These are phyloP conservation scores for Fusarium acutatum DNA, from an alignment of 2,329 filamentous ascomycete genomes.

Conservation along the genomic window DNA sequence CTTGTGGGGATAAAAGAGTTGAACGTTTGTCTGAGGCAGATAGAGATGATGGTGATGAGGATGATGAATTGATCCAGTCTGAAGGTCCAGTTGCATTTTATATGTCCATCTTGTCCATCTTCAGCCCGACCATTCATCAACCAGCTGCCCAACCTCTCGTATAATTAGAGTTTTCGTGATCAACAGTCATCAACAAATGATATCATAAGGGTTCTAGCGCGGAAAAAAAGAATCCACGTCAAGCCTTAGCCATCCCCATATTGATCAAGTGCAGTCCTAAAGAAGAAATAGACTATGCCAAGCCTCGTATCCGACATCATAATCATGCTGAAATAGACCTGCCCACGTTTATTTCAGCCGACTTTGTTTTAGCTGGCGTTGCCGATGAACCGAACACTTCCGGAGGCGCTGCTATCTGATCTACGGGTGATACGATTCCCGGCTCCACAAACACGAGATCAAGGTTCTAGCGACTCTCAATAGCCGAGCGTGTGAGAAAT, in stretches of 20 bases:
- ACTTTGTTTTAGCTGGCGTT: not conserved
- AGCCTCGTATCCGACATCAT: not conserved
- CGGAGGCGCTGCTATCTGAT: not conserved
- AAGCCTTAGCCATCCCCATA: not conserved
- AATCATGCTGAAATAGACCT: not conserved
- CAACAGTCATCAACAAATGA: not conserved
- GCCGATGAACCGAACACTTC: not conserved
- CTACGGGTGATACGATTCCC: not conserved
- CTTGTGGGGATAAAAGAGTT: not conserved
- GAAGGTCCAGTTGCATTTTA: not conserved
- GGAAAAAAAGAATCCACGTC: not conserved
- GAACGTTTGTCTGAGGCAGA: not conserved
- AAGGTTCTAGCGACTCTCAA: too few relatives aligned
- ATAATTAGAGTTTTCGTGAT: not conserved
- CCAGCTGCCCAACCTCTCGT: not conserved
- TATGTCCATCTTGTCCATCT: not conserved
- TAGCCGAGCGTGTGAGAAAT: not conserved
- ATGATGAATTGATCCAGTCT: not conserved
- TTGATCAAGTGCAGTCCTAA: not conserved
- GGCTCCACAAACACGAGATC: not conserved
- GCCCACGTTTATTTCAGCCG: not conserved
- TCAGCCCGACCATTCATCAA: accelerated
- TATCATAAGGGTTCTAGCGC: not conserved
- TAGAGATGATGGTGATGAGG: not conserved
- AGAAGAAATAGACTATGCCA: not conserved